Conservation (phyloP, 108 stramenopile genomes). For the Epithemia pelagica region DNA sequence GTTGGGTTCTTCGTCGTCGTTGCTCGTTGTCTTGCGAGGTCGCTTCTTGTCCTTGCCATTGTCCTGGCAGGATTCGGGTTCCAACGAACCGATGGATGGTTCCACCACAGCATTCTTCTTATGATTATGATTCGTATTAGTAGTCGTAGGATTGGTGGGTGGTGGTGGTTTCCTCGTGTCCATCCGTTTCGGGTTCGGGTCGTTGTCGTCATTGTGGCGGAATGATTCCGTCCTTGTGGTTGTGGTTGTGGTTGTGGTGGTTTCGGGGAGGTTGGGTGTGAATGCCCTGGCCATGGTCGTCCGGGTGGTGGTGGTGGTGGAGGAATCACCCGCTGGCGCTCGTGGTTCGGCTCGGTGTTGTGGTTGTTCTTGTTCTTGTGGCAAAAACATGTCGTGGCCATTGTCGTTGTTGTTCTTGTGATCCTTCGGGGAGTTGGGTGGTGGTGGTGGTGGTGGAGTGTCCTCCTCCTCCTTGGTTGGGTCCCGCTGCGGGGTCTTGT, state of each 20-base stretch:
- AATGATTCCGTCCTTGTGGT: neutral
- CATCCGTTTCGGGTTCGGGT: too few relatives aligned
- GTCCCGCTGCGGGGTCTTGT: too few relatives aligned
- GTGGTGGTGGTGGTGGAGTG: neutral
- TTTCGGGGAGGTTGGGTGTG: too few relatives aligned
- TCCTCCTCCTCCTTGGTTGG: too few relatives aligned
- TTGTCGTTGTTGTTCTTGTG: constrained; percentile 4
- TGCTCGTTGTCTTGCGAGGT: too few relatives aligned
- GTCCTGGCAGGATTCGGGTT: too few relatives aligned
- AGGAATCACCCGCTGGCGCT: neutral
- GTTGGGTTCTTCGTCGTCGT: neutral
- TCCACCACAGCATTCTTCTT: too few relatives aligned
- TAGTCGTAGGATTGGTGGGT: neutral
- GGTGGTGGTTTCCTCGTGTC: too few relatives aligned
- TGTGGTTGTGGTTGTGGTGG: neutral
- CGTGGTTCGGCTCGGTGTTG: neutral
- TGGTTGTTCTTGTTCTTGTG: neutral
- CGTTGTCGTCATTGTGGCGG: neutral
- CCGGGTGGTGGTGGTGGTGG: neutral
- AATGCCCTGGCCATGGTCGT: too few relatives aligned
- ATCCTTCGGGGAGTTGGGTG: neutral
- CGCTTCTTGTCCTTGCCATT: too few relatives aligned
- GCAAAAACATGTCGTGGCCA: neutral
- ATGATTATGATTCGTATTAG: neutral
- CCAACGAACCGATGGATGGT: neutral